A percentile compares a stretch with the other conserved stretches of the same genome.
Conservation (phyloP, 2,329 filamentous ascomycete genomes). For the Botrytis fragariae region DNA sequence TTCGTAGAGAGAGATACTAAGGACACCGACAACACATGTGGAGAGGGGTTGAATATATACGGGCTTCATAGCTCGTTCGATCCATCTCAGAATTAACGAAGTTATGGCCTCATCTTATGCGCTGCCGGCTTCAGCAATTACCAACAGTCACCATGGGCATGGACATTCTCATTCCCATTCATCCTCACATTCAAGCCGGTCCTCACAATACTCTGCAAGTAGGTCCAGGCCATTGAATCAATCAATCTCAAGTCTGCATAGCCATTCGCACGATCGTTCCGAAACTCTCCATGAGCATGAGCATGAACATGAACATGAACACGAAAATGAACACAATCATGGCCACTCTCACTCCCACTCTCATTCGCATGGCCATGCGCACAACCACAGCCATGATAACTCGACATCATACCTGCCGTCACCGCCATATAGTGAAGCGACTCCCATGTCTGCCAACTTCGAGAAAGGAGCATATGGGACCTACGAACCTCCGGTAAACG, state of each 20-base stretch:
- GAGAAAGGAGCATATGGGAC: slow-evolving; percentile 23
- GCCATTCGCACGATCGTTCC: slow-evolving; percentile 31
- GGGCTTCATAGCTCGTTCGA: slow-evolving; percentile 30
- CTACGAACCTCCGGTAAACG: slow-evolving; percentile 31
- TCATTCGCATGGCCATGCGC: slow-evolving; percentile 21
- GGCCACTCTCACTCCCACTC: slow-evolving; percentile 21
- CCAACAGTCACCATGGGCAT: slow-evolving; percentile 33
- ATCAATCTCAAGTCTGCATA: slow-evolving; percentile 34
- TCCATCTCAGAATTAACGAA: slow-evolving; percentile 18
- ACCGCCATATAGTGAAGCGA: slow-evolving; percentile 29
- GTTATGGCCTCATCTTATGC: slow-evolving; percentile 39
- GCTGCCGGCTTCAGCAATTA: slow-evolving; percentile 38
- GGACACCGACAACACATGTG: slow-evolving; percentile 6
- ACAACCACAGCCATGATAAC: slow-evolving; percentile 21
- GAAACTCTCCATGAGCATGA: slow-evolving; percentile 29
- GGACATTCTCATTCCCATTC: slow-evolving; percentile 40
- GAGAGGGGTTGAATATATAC: not conserved
- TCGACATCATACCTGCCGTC: slow-evolving; percentile 25
- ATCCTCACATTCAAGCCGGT: slow-evolving; percentile 38
- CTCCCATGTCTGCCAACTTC: slow-evolving; percentile 24
- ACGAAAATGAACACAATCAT: slow-evolving; percentile 17
- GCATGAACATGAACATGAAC: slow-evolving; percentile 20
- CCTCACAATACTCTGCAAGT: slow-evolving; percentile 26
- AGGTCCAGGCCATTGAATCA: slow-evolving; percentile 28
- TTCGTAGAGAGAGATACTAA: not conserved